Evolutionary conservation across 768 basidiomycete genomes (phyloP), one percentile per base, ranked within the genome.

Genomic region (Suillus weaverae): DNA sequence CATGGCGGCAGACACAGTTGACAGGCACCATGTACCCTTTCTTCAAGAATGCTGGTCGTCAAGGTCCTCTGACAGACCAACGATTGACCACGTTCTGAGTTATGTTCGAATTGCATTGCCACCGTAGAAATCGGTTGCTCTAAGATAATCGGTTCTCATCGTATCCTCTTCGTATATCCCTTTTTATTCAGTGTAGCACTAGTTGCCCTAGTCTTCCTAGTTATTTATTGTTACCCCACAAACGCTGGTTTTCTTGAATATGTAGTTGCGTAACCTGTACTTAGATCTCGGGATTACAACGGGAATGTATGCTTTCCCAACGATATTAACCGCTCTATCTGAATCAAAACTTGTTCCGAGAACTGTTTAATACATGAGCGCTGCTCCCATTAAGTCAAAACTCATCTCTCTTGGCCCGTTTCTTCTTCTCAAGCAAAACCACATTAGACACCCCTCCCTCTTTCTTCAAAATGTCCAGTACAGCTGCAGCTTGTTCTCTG

Each of bases 41-140:
- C 57, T 59, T 13, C 39, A 59, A 30, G 30, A 41, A 59, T 59
- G 57, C 39, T 59, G 57, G 57, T 59, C 57, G 57, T 59, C 57
- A 13, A 32, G 30, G 18, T 39, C 39, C 0, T 20, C 26, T 20
- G 57, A 20, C n/a, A 59, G 57, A 30, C 57, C 57, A 2, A 59
- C 57, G 3, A 20, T 32, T 13, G 57, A 59, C 30, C 38, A 30
- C 18, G 30, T 59, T 59, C 26, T 59, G 38, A 20, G 36, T 32
- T 41, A 59, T 30, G 10, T 59, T 41, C 36, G 10, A 30, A 32
- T 10, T 14, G 39, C 26, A 41, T 39, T 41, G 11, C 26, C 39
- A 26, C 57, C 57, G 1, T 41, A 59, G 18, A 20, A 3, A 20
- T 5, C 51, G 11, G 5, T 54, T 13, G 2, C 30, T 53, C 51